Conservation (phyloP, 495 filamentous ascomycete genomes). For the Hypomontagnella submonticulosa region DNA sequence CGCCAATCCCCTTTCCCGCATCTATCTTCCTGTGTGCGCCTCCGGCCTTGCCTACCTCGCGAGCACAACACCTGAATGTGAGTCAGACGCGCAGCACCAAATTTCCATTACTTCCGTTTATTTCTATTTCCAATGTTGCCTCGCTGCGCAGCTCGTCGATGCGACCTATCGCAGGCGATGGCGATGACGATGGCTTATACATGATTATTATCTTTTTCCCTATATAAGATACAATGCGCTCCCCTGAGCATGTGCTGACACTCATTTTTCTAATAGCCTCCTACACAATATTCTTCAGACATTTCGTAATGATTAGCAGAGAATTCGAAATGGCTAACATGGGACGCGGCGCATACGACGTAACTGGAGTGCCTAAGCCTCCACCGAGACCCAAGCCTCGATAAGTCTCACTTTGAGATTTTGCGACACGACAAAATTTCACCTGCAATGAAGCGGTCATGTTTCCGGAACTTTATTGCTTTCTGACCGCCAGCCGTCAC, state of each 20-base stretch:
- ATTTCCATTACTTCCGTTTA: slow-evolving; percentile 26
- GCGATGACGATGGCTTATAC: slow-evolving; percentile 34
- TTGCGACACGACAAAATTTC: slow-evolving; percentile 21
- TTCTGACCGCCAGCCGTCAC: slow-evolving; percentile 17
- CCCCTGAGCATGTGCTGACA: slow-evolving; percentile 43
- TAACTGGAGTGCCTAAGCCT: slow-evolving; percentile 66
- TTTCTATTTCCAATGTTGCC: slow-evolving; percentile 30
- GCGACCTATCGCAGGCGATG: slow-evolving; percentile 33
- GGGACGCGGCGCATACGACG: slow-evolving; percentile 68
- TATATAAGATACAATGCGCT: slow-evolving; percentile 26
- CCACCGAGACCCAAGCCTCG: slow-evolving; percentile 64
- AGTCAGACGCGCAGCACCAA: slow-evolving; percentile 54
- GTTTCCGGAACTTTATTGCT: slow-evolving; percentile 29
- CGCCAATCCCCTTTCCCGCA: slow-evolving; percentile 51
- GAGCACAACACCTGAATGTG: slow-evolving; percentile 51
- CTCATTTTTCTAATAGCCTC: slow-evolving; percentile 15
- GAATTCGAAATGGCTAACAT: slow-evolving; percentile 60
- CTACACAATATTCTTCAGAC: slow-evolving; percentile 12
- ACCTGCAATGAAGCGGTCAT: slow-evolving; percentile 7
- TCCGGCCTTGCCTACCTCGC: slow-evolving; percentile 46
- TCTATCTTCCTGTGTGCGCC: slow-evolving; percentile 33
- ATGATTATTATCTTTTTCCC: slow-evolving; percentile 6
- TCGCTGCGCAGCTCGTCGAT: slow-evolving; percentile 19
- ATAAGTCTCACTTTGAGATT: slow-evolving; percentile 43
- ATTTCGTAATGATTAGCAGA: slow-evolving; percentile 59